These are phyloP conservation scores for Fusarium agapanthi DNA, from an alignment of 2,329 filamentous ascomycete genomes.

Conservation along the genomic window DNA sequence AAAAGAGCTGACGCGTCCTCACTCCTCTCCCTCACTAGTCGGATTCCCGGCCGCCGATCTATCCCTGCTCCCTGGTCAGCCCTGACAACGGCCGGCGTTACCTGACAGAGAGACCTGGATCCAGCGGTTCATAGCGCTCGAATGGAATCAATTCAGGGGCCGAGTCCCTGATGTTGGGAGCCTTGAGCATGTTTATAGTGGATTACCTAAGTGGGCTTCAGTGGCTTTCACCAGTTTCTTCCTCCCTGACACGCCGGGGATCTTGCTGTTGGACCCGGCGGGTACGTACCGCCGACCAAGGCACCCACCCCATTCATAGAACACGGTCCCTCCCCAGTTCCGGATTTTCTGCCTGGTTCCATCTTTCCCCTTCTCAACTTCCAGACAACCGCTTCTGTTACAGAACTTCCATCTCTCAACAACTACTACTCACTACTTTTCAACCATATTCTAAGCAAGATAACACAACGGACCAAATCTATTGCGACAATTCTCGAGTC, in stretches of 20 bases:
- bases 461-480: not conserved
- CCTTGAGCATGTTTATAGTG: slow-evolving; percentile 35
- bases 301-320: slow-evolving; percentile 49
- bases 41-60: slow-evolving; percentile 37
- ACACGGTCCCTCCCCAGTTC: slow-evolving; percentile 42
- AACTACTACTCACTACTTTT: not conserved
- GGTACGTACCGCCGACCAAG: slow-evolving; percentile 38
- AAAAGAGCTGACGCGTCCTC: slow-evolving; percentile 45
- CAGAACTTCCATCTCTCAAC: slow-evolving; percentile 26
- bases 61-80: slow-evolving; percentile 22
- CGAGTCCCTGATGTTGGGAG: slow-evolving; percentile 19
- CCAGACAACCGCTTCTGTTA: slow-evolving; percentile 29
- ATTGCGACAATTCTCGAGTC: not conserved
- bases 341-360: slow-evolving; percentile 38
- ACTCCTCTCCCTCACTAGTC: slow-evolving; percentile 35
- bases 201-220: slow-evolving; percentile 28
- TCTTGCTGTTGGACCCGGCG: slow-evolving; percentile 18
- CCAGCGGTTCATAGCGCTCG: slow-evolving; percentile 13
- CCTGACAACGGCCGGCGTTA: slow-evolving; percentile 36
- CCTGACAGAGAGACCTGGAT: slow-evolving; percentile 9
- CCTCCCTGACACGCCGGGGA: slow-evolving; percentile 24
- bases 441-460: not conserved
- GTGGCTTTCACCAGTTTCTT: slow-evolving; percentile 18
- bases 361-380: slow-evolving; percentile 36
- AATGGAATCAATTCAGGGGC: slow-evolving; percentile 12